Conservation (phyloP, 2,329 filamentous ascomycete species). For the Aspergillus nomiae region DNA sequence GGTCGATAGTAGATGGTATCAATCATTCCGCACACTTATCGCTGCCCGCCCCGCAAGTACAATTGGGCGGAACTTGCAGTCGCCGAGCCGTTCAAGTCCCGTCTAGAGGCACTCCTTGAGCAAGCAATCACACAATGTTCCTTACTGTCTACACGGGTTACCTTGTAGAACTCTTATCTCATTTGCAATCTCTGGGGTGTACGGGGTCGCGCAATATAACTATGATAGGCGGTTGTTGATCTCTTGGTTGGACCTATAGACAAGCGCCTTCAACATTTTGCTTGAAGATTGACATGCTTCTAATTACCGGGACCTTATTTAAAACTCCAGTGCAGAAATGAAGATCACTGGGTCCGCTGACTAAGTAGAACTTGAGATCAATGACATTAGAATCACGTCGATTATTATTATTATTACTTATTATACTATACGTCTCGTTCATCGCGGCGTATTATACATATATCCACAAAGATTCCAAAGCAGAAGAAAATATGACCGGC, state of each 20-base stretch:
- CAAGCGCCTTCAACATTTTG: not conserved
- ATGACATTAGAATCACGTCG: not conserved
- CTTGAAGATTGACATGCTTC: not conserved
- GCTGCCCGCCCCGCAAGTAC: not conserved
- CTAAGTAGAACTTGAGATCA: not conserved
- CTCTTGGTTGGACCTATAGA: not conserved
- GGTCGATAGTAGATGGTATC: not conserved
- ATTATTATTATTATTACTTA: not conserved
- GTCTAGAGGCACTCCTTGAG: not conserved
- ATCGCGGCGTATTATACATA: not conserved
- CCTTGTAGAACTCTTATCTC: not conserved
- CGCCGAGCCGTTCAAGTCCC: not conserved
- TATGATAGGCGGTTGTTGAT: not conserved
- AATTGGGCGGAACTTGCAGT: not conserved
- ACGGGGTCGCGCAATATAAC: not conserved
- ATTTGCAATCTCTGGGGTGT: not conserved
- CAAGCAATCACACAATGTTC: not conserved
- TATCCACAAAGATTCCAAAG: not conserved
- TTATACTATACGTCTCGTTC: not conserved
- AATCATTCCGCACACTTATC: slow-evolving; percentile 8
- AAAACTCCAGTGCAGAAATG: not conserved
- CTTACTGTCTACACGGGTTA: not conserved
- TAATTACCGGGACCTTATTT: not conserved
- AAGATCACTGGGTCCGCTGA: slow-evolving; percentile 1
- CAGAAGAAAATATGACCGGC: not conserved